Evolutionary conservation across 192 early-diverging fungal species (phyloP).

Genomic region (Podila epigama): DNA sequence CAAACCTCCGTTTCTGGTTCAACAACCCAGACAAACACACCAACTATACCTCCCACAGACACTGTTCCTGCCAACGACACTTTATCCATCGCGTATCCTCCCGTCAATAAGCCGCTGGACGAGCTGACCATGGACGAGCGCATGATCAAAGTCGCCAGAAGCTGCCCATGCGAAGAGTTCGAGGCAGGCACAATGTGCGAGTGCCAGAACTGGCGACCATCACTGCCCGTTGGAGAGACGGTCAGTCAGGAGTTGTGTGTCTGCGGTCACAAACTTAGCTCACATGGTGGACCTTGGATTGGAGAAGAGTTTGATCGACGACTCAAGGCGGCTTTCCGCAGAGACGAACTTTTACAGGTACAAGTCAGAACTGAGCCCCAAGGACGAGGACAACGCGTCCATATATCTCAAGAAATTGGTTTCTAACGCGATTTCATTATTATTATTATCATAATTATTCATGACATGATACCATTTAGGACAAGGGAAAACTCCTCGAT

Average conservation of each 20-base stretch:
- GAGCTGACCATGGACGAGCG: conserved; percentile 50
- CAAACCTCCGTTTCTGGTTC: neutral
- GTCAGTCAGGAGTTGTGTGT: conserved; percentile 45
- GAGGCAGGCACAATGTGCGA: conserved; percentile 19
- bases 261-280: conserved; percentile 55
- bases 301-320: conserved; percentile 57
- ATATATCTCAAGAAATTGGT: neutral
- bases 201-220: conserved; percentile 61
- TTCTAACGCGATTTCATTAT: neutral
- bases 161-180: conserved; percentile 52
- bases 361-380: too few relatives aligned
- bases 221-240: too few relatives aligned
- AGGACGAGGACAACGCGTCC: neutral
- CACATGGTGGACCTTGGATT: conserved; percentile 53
- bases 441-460: neutral
- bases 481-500: conserved; percentile 60
- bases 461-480: conserved; percentile 29
- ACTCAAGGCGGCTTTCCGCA: conserved; percentile 56
- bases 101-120: conserved; percentile 40
- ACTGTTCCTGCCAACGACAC: neutral
- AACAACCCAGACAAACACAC: neutral
- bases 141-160: conserved; percentile 55
- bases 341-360: conserved; percentile 59
- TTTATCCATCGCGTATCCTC: conserved; percentile 28
- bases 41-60: neutral